phyloP scores from a whole-genome alignment of 495 filamentous ascomycete genomes.

The Lasiosphaeriaceae sp. region DNA sequence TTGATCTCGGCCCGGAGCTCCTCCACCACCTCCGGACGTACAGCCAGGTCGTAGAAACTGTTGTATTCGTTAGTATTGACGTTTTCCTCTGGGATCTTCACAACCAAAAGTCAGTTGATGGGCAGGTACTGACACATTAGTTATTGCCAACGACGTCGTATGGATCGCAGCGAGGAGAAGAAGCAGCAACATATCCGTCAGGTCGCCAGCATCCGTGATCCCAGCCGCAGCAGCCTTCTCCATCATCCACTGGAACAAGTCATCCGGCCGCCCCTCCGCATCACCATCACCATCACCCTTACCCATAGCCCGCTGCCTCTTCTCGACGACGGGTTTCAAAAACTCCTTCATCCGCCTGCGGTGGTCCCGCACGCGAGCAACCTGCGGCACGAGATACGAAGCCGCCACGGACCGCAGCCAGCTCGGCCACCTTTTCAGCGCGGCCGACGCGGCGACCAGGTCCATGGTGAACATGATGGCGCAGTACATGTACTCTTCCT shows the following conservation, averaged over 20 bases:
- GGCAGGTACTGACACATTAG: not conserved
- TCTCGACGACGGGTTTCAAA: not conserved
- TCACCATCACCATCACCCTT: not conserved
- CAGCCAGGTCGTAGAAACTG: conserved; percentile 39
- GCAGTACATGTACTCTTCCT: conserved; percentile 38
- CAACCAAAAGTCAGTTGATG: too few relatives aligned
- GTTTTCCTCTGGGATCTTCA: not conserved
- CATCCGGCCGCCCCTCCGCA: not conserved
- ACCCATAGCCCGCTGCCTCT: conserved; percentile 11
- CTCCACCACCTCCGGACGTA: conserved; percentile 35
- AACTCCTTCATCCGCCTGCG: not conserved
- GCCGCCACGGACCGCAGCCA: not conserved
- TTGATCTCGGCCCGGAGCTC: conserved; percentile 32
- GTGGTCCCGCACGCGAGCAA: not conserved
- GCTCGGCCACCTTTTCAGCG: conserved; percentile 18
- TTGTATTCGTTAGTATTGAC: conserved; percentile 7
- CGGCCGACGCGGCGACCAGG: not conserved
- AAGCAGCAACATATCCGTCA: conserved; percentile 9
- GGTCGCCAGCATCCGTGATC: not conserved
- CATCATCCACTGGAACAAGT: conserved; percentile 4
- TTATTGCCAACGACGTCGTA: conserved; percentile 30
- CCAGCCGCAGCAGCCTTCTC: not conserved
- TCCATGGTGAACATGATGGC: conserved; percentile 1
- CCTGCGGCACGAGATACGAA: not conserved
- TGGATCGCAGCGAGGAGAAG: conserved; percentile 45